Percentiles rank a stretch among this genome's conserved stretches.
Conservation (phyloP, 1,284 basidiomycete species). For the Microbotryum silenes-acaulis region DNA sequence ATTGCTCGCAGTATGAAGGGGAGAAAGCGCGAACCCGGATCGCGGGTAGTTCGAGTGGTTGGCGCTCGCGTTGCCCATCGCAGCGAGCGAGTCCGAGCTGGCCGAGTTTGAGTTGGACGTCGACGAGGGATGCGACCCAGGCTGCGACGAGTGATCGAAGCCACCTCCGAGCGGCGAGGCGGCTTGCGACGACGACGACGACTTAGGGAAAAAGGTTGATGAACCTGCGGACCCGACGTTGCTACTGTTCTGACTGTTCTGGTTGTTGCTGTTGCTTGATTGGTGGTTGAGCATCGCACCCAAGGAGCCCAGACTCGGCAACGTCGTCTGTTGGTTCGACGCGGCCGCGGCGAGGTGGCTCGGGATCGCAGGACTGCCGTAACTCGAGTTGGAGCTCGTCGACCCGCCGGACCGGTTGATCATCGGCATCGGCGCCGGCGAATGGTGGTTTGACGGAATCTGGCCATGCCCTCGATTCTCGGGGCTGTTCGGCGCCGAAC, state of each 20-base stretch:
- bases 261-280: neutral
- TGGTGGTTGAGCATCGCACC: neutral
- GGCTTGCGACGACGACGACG: no score
- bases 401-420: neutral
- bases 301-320: no score
- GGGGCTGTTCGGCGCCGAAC: neutral
- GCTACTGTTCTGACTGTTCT: neutral
- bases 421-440: neutral
- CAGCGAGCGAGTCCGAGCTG: conserved; percentile 2
- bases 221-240: neutral
- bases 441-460: neutral
- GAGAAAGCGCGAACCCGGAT: no score
- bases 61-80: neutral
- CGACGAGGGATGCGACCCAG: neutral
- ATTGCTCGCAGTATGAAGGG: neutral
- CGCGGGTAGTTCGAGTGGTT: no score
- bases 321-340: no score
- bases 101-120: neutral
- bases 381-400: neutral
- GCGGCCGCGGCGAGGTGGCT: no score
- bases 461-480: neutral
- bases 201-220: neutral
- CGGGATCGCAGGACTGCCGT: no score
- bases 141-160: neutral
- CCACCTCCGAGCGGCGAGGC: no score